Conservation (phyloP, 2,329 filamentous ascomycete species). For the Raffaelea arxii region DNA sequence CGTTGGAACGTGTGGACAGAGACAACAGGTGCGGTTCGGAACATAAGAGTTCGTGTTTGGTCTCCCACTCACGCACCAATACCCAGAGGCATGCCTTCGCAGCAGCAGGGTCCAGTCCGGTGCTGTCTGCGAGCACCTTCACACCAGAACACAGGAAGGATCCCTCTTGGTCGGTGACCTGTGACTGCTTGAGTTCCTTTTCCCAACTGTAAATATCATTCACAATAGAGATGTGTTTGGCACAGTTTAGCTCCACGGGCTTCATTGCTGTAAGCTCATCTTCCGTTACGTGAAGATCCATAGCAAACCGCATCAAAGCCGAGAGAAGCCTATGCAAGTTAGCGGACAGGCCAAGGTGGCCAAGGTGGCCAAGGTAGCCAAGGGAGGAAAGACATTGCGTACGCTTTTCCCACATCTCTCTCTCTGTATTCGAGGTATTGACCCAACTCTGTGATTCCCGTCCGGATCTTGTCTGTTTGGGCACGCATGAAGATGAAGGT, state of each 20-base stretch:
- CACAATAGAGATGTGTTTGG: background rate
- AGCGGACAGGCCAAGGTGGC: no score
- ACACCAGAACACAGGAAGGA: background rate
- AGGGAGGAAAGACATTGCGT: background rate
- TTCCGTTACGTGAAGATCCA: background rate
- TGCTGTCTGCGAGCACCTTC: background rate
- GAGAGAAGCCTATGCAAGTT: background rate
- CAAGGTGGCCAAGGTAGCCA: no score
- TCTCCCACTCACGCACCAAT: background rate
- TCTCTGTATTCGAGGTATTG: background rate
- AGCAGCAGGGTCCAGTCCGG: background rate
- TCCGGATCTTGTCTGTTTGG: background rate
- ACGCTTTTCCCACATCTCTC: background rate
- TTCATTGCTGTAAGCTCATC: background rate
- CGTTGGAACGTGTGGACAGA: no score
- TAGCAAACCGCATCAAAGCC: background rate
- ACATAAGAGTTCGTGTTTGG: background rate
- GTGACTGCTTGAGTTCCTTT: background rate
- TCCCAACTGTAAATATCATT: constrained; percentile 1
- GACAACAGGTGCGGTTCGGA: background rate
- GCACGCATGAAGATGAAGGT: background rate
- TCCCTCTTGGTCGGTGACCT: background rate
- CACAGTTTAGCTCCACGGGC: background rate
- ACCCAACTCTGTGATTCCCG: background rate
- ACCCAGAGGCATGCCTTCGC: background rate